phyloP scores from a whole-genome alignment of 2,329 filamentous ascomycete species.

The Gnomoniopsis sp. region DNA sequence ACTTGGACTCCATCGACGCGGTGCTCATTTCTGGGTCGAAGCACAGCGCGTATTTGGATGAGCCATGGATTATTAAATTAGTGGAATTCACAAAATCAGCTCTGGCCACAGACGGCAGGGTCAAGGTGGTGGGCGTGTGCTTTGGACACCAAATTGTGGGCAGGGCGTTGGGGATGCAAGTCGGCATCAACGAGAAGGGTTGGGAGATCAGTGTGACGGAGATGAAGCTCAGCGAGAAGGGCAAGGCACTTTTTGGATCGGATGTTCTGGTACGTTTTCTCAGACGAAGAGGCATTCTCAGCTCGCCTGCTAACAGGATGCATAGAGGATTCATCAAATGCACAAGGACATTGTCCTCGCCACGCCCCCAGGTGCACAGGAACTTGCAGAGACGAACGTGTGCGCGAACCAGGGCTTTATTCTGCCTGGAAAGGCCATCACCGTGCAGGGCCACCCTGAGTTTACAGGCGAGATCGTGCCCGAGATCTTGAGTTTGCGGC shows the following conservation, averaged over 20 bases:
- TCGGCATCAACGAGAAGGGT: conserved; percentile 63
- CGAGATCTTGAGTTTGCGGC: conserved; percentile 63
- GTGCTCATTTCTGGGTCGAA: conserved; percentile 76
- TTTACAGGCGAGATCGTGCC: conserved; percentile 69
- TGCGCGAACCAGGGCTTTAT: conserved; percentile 84
- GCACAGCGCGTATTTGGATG: conserved; percentile 69
- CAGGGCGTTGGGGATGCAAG: conserved; percentile 64
- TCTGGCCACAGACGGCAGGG: conserved; percentile 55
- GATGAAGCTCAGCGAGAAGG: conserved; percentile 64
- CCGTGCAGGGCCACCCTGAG: conserved; percentile 85
- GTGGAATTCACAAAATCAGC: conserved; percentile 61
- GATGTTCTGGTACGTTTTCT: conserved; percentile 50
- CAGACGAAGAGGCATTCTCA: not conserved
- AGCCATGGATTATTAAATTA: conserved; percentile 73
- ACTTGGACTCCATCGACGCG: conserved; percentile 72
- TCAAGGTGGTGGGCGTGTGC: conserved; percentile 76
- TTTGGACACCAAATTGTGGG: conserved; percentile 87
- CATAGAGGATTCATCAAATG: conserved; percentile 68
- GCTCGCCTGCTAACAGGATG: not conserved
- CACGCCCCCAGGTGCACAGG: conserved; percentile 58
- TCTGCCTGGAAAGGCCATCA: conserved; percentile 60
- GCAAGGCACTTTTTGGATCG: conserved; percentile 67
- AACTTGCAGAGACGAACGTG: conserved; percentile 60
- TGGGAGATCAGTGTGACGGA: conserved; percentile 81
- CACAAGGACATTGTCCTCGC: conserved; percentile 72